Conservation (phyloP, 78 protist species). For the Dictyostelium firmibasis region DNA sequence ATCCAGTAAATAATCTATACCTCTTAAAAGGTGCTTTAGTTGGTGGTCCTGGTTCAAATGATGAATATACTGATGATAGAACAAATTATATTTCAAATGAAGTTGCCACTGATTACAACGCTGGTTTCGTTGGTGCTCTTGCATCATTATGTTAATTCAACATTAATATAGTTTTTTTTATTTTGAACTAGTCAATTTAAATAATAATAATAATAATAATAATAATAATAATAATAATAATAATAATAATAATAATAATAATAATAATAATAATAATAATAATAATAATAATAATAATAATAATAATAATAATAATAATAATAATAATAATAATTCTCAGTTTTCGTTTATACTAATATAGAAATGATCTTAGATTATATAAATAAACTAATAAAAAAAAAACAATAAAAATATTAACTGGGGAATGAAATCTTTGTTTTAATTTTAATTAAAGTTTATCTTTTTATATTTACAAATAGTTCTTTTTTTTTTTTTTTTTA, state of each 20-base stretch:
- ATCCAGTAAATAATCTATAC: conserved; percentile 32
- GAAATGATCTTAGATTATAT: neutral
- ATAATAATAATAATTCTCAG: neutral
- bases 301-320: neutral
- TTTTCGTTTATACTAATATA: neutral
- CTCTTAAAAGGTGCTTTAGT: conserved; percentile 69
- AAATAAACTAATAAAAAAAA: neutral
- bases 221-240: too few species aligned
- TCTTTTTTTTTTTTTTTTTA: neutral
- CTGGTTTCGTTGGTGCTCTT: conserved; percentile 74
- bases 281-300: neutral
- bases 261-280: neutral
- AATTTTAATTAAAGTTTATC: too few species aligned
- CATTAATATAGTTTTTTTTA: neutral
- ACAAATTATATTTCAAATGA: conserved; percentile 63
- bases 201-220: neutral
- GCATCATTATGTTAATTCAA: neutral
- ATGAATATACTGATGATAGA: conserved; percentile 52
- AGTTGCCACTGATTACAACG: conserved; percentile 81
- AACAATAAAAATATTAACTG: too few species aligned
- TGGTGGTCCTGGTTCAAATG: conserved; percentile 79
- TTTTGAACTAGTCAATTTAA: neutral
- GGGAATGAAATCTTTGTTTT: neutral
- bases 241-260: too few species aligned
- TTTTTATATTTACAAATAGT: neutral